Evolutionary conservation across 1,284 basidiomycete species (phyloP), one percentile per base, ranked within the genome.

Genomic region (Puccinia polysora): DNA sequence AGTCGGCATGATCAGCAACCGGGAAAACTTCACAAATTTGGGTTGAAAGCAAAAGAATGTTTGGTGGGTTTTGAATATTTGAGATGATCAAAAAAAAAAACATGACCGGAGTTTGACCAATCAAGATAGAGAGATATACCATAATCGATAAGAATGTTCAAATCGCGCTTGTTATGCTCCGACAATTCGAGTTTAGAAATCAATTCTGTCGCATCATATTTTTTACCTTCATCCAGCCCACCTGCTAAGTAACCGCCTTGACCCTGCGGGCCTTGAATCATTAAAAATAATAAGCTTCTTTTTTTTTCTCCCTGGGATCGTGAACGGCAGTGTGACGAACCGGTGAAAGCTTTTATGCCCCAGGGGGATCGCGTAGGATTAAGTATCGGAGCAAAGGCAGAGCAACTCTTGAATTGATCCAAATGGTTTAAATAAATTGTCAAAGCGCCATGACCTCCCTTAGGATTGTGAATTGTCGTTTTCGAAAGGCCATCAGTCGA

Each of bases 391-490:
- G 95, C 84, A 79, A 98, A 98, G 0, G 91, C 96, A 10, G 91
- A 95, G n/a, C 85, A 89, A 25, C 91, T 94, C 74, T 87, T 86
- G 82, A 89, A 98, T 74, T 85, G 70, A 6, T 47, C 45, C 81
- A 87, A 73, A 81, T 86, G 78, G 73, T 86, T 84, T 65, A 98
- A 87, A 81, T 97, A 97, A 60, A 97, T 82, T 2, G 89, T 89
- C 30, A 99, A 84, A 5, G 96, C 93, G 20, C 95, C 96, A 79
- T 97, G 93, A 1, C 95, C 94, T 73, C 95, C 95, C 94, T 93
- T 18, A 32, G 12, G 49, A 34, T 50, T 4, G 14, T 25, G 30
- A n/a, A n/a, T n/a, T n/a, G n/a, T n/a, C n/a, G n/a, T n/a, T 34
- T 20, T 20, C 10, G 7, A 34, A 60, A 28, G 4, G 25, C 4